Base-by-base conservation (phyloP, 805 yeast species). In the Candida fluviatilis region DNA sequence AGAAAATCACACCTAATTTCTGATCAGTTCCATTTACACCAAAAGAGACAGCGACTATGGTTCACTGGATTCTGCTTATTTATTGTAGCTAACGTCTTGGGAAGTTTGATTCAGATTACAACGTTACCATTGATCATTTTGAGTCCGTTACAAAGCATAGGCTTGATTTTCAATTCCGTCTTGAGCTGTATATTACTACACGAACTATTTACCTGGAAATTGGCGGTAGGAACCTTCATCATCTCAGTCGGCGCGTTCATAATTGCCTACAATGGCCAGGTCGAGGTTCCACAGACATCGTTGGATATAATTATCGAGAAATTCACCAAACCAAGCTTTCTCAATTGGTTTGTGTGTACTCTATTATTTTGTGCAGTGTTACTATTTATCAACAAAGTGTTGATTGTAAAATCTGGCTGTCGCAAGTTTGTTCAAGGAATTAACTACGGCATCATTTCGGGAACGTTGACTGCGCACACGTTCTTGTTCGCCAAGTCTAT, bases 91-190 rank as follows among this genome's bases (percentile, higher is more conserved):
- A 89, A 88, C 49, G 62, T 89, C 1, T 63, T 87, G 29, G 96
- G 96, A 2, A 82, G 93, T 2, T 68, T 84, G 14, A 82, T 88
- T 18, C 96, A 89, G 60, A 78, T 89, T 27, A 77, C 93, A 1
- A 83, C 95, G 2, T 65, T 88, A 30, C 96, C 96, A 1, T 64
- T 89, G 42, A 82, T 87, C 31, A 73, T 89, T 2, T 58, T 88
- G 41, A 80, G 89, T 17, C 95, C 96, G 0, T 62, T 88, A 38
- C 96, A 88, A 55, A 87, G 95, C 18, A 78, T 82, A 17, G 95
- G 96, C 0, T 69, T 89, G n/a, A 89, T 88, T 2, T 88, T 89
- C 69, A 89, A 89, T 58, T 78, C 93, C 0, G 58, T 85, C 2
- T 76, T 67, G 31, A 63, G 87, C 51, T 85, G 93, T 31, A 57